These are phyloP conservation scores for Pyrrhoderma lamaoense DNA, from an alignment of 1,284 basidiomycete genomes.

Conservation along the genomic window DNA sequence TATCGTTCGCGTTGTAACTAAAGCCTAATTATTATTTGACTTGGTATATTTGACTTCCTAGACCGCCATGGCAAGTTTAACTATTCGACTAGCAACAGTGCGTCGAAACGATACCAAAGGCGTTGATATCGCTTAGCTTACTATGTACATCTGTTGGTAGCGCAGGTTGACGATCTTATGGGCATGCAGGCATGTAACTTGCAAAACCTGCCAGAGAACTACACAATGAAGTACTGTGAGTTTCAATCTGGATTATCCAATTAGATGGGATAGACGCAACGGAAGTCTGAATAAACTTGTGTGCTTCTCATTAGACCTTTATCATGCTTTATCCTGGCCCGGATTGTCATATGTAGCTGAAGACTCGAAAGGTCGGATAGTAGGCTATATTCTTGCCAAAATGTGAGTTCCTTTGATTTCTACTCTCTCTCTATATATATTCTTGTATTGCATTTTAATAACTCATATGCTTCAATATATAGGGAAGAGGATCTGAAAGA, in stretches of 20 bases:
- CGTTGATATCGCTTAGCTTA: background rate
- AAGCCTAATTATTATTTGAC: too few species aligned
- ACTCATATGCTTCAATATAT: constrained; percentile 20
- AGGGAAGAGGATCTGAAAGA: constrained; percentile 69
- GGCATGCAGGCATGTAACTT: constrained; percentile 93
- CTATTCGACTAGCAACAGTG: constrained; percentile 9
- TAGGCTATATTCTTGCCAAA: constrained; percentile 92
- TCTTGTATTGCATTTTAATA: constrained; percentile 4
- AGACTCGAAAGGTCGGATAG: constrained; percentile 80
- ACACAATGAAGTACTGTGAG: constrained; percentile 82
- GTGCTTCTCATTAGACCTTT: constrained; percentile 59
- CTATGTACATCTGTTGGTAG: background rate
- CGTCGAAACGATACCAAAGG: background rate
- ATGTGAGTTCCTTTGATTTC: constrained; percentile 52
- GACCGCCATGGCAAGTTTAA: background rate
- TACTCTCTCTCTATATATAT: constrained; percentile 4
- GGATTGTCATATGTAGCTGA: constrained; percentile 92
- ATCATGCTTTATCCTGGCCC: constrained; percentile 88
- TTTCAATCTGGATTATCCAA: constrained; percentile 17
- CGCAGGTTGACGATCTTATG: constrained; percentile 59
- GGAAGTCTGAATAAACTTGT: background rate
- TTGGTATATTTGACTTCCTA: too few species aligned
- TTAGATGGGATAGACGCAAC: background rate
- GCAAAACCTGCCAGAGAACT: constrained; percentile 84
- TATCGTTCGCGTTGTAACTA: too few species aligned